These are phyloP conservation scores for Nigrospora oryzae DNA, from an alignment of 2,329 filamentous ascomycete genomes.

Conservation along the genomic window DNA sequence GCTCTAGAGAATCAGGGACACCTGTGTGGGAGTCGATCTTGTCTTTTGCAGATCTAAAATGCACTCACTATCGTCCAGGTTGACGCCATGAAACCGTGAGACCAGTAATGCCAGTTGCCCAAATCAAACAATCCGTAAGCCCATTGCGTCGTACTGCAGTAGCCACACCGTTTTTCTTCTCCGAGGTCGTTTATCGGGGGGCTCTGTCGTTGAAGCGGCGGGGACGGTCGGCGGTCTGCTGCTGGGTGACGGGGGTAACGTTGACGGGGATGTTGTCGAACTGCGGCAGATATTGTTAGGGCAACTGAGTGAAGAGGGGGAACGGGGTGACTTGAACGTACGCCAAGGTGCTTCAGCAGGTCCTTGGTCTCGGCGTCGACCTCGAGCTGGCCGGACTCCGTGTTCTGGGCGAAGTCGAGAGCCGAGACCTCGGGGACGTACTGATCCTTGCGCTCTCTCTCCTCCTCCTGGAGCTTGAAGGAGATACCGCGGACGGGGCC, in stretches of 20 bases:
- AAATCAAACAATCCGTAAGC: constrained; percentile 18
- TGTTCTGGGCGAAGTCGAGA: constrained; percentile 94
- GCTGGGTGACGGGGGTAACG: constrained; percentile 82
- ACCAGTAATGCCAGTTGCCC: constrained; percentile 33
- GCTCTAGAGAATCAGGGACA: constrained; percentile 74
- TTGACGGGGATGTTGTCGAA: constrained; percentile 98
- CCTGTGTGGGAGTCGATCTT: constrained; percentile 59
- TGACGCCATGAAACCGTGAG: constrained; percentile 45
- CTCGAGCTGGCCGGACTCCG: constrained; percentile 87
- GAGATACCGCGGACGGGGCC: constrained; percentile 99
- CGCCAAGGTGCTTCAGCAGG: constrained; percentile 94
- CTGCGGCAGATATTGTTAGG: constrained; percentile 34
- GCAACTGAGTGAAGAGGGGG: neutral
- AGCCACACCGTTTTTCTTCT: neutral
- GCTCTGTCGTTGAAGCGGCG: constrained; percentile 67
- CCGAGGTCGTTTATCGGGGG: constrained; percentile 11
- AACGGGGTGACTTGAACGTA: constrained; percentile 48
- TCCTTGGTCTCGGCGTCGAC: constrained; percentile 98
- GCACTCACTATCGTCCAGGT: constrained; percentile 46
- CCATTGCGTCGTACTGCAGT: constrained; percentile 1
- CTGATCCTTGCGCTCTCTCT: constrained; percentile 99
- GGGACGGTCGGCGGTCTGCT: constrained; percentile 73
- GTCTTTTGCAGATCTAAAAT: constrained; percentile 50
- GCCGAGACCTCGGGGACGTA: constrained; percentile 98
- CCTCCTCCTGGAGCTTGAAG: constrained; percentile 99